These are phyloP conservation scores for Exophiala sp. DNA, from an alignment of 2,329 filamentous ascomycete species.

Conservation along the genomic window DNA sequence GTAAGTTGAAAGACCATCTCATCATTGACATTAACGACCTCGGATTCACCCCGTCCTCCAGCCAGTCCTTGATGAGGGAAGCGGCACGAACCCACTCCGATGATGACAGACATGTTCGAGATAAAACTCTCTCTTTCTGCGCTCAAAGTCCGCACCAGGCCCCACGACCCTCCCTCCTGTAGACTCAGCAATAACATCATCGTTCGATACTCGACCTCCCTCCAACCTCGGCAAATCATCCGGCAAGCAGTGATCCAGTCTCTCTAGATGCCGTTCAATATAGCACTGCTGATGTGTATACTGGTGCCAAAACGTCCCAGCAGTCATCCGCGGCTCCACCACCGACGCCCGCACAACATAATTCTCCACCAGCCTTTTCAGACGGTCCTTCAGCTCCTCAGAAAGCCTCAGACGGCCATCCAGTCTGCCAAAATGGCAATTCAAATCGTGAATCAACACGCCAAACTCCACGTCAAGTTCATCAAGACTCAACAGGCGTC, in stretches of 20 bases:
- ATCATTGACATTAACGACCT: background rate
- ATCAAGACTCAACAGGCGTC: constrained; percentile 1
- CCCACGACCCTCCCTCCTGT: too few relatives aligned
- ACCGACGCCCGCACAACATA: constrained; percentile 1
- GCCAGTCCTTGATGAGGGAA: too few relatives aligned
- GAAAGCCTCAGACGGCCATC: background rate
- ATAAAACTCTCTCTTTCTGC: constrained; percentile 9
- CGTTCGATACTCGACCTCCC: background rate
- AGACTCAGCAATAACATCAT: too few relatives aligned
- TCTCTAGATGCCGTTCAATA: background rate
- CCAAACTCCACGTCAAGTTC: background rate
- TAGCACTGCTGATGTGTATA: background rate
- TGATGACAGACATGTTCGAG: constrained; percentile 20
- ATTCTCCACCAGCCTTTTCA: constrained; percentile 8
- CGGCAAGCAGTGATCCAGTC: background rate
- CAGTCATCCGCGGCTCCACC: constrained; percentile 5
- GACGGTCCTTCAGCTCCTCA: background rate
- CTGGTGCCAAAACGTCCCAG: constrained; percentile 5
- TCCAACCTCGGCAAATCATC: background rate
- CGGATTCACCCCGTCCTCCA: background rate
- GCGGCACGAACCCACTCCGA: constrained; percentile 15
- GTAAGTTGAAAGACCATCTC: too few relatives aligned
- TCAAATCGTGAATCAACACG: background rate
- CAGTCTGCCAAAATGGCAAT: background rate
- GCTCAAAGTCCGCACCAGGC: background rate